Evolutionary conservation across 1,284 basidiomycete species (phyloP).

Genomic region (Salmacisia buchloeana): DNA sequence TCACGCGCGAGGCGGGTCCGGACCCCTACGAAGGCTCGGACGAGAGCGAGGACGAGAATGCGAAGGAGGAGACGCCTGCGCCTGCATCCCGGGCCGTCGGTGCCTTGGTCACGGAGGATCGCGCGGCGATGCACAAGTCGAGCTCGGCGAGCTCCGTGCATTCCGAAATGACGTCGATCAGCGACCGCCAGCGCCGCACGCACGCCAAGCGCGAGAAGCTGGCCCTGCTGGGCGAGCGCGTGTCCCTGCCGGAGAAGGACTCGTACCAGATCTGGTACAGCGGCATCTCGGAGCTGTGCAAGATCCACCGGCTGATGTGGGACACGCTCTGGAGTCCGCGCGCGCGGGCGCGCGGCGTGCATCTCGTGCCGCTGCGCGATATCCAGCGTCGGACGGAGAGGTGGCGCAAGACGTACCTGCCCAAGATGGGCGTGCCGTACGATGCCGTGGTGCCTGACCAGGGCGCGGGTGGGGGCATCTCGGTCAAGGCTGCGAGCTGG

Average conservation of each 20-base stretch:
- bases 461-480: neutral
- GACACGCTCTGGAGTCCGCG: slow-evolving; percentile 70
- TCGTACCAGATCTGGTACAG: slow-evolving; percentile 46
- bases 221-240: neutral
- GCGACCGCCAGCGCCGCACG: neutral
- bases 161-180: too few relatives aligned
- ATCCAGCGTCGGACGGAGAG: slow-evolving; percentile 63
- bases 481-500: slow-evolving; percentile 61
- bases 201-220: slow-evolving; percentile 1
- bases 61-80: neutral
- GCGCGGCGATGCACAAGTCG: neutral
- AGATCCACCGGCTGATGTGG: slow-evolving; percentile 71
- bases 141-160: neutral
- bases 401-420: slow-evolving; percentile 72
- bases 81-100: neutral
- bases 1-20: slow-evolving; percentile 1
- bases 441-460: neutral
- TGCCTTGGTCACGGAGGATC: too few relatives aligned
- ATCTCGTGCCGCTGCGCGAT: slow-evolving; percentile 60
- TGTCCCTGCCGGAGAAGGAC: slow-evolving; percentile 3
- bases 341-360: slow-evolving; percentile 69
- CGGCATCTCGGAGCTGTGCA: slow-evolving; percentile 63
- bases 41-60: neutral
- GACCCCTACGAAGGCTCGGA: slow-evolving; percentile 3
- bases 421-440: slow-evolving; percentile 70